Evolutionary conservation across 768 basidiomycete species (phyloP).

Genomic region (Naganishia randhawae): DNA sequence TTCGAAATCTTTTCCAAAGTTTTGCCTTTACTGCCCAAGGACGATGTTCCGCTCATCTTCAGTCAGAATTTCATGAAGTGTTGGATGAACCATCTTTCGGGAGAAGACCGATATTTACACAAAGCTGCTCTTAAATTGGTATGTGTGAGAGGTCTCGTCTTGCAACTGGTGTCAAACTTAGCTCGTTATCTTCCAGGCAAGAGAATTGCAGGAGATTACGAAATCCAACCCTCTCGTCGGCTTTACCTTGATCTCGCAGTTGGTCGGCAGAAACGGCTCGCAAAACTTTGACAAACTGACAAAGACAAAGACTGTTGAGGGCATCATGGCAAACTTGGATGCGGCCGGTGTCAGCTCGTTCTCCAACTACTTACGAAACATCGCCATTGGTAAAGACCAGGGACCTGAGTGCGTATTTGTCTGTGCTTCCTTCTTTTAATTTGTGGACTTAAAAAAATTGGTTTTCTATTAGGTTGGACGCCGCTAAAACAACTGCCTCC

Average conservation of each 20-base stretch:
- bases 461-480: constrained; percentile 15
- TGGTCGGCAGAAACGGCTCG: constrained; percentile 76
- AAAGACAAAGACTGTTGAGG: constrained; percentile 86
- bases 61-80: constrained; percentile 92
- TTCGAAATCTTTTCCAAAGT: constrained; percentile 84
- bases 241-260: constrained; percentile 75
- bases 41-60: constrained; percentile 78
- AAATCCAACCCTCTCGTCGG: constrained; percentile 72
- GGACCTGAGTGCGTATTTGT: constrained; percentile 51
- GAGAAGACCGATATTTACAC: constrained; percentile 80
- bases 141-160: constrained; percentile 39
- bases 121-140: constrained; percentile 82
- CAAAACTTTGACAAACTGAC: constrained; percentile 88
- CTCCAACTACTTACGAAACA: neutral
- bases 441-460: neutral
- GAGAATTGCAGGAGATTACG: constrained; percentile 70
- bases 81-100: constrained; percentile 92
- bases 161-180: neutral
- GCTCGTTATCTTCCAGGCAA: constrained; percentile 56
- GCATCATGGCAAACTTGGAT: constrained; percentile 71
- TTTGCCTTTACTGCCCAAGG: constrained; percentile 62
- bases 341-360: constrained; percentile 59
- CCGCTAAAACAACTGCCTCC: constrained; percentile 24
- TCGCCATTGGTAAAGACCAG: constrained; percentile 15
- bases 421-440: neutral